These are phyloP conservation scores for Sporothrix mexicana DNA, from an alignment of 2,329 filamentous ascomycete genomes.

Conservation along the genomic window DNA sequence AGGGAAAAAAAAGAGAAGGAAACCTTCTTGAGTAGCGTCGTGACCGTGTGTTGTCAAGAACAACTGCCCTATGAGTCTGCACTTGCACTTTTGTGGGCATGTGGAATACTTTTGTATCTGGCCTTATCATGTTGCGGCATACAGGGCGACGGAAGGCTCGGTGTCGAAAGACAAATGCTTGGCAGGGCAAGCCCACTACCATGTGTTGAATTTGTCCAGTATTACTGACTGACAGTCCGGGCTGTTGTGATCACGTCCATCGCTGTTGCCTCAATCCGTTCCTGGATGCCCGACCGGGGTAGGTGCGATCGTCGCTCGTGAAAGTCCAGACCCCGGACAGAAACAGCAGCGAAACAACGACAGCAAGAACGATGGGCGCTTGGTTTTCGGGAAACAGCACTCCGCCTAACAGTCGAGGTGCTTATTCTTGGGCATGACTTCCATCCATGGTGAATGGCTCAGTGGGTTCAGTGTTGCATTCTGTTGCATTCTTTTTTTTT, in stretches of 20 bases:
- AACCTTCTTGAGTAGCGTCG: background rate
- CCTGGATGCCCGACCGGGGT: constrained; percentile 18
- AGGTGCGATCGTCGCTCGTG: constrained; percentile 12
- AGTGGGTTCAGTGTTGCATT: background rate
- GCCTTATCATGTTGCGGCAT: background rate
- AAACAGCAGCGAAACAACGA: background rate
- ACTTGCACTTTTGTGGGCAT: background rate
- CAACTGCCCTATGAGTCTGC: background rate
- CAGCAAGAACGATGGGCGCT: background rate
- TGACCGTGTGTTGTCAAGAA: too few species aligned
- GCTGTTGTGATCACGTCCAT: constrained; percentile 11
- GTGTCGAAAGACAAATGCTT: background rate
- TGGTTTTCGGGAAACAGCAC: background rate
- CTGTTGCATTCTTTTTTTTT: too few species aligned
- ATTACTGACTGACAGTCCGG: background rate
- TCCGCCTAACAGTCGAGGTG: too few species aligned
- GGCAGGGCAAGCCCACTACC: background rate
- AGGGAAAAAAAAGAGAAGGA: background rate
- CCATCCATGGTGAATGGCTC: background rate
- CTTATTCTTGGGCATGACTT: background rate
- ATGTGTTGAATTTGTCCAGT: background rate
- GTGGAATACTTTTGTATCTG: background rate
- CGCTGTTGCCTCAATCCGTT: constrained; percentile 6
- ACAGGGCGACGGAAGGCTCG: constrained; percentile 11
- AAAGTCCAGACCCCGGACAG: background rate